These are phyloP conservation scores for Naganishia cerealis DNA, from an alignment of 1,284 basidiomycete genomes.

Conservation along the genomic window DNA sequence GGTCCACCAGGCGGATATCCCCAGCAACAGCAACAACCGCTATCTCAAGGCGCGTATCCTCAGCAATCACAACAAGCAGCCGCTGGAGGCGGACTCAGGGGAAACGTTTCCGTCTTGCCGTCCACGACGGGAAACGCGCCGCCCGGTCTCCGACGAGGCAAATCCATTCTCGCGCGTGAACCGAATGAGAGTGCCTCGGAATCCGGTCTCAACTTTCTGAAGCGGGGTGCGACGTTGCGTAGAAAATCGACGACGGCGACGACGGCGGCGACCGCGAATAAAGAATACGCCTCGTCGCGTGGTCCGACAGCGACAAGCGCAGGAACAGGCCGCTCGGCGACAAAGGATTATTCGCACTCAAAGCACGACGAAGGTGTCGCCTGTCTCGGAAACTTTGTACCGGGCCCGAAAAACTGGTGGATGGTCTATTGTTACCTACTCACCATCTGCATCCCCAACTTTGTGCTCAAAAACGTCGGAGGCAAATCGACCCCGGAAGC, in stretches of 20 bases:
- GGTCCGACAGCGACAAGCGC: conserved; percentile 40
- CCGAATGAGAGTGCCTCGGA: conserved; percentile 81
- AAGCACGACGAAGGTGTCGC: conserved; percentile 58
- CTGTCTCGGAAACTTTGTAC: conserved; percentile 70
- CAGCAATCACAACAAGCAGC: conserved; percentile 19
- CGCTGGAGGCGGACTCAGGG: conserved; percentile 17
- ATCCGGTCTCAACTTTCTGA: conserved; percentile 82
- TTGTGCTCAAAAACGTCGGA: conserved; percentile 62
- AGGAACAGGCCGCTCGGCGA: conserved; percentile 37
- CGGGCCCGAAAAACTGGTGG: conserved; percentile 88
- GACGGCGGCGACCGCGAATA: conserved; percentile 39
- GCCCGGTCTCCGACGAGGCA: conserved; percentile 64
- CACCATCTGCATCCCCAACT: conserved; percentile 78
- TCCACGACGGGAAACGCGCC: conserved; percentile 83
- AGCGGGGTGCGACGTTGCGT: conserved; percentile 72
- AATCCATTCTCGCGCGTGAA: conserved; percentile 80
- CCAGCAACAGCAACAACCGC: conserved; percentile 4
- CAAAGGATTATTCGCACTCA: conserved; percentile 34
- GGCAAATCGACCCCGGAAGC: conserved; percentile 89
- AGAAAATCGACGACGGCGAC: conserved; percentile 59
- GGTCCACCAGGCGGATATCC: conserved; percentile 42
- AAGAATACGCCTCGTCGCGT: conserved; percentile 46
- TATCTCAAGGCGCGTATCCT: conserved; percentile 4
- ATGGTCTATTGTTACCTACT: conserved; percentile 91
- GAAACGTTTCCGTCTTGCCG: conserved; percentile 66